phyloP scores from a whole-genome alignment of 768 basidiomycete genomes.

The Kwoniella europaea region DNA sequence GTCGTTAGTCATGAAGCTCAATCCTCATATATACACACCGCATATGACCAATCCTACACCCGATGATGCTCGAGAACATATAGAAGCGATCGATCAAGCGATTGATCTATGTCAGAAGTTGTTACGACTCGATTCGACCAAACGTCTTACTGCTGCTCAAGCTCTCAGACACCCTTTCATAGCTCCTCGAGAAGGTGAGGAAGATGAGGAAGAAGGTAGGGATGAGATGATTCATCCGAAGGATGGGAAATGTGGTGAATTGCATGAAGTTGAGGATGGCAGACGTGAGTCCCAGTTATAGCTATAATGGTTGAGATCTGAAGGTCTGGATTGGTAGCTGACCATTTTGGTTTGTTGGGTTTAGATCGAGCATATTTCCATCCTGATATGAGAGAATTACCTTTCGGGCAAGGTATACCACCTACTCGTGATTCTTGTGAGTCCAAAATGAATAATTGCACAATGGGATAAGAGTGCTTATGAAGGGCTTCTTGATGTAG shows the following conservation, averaged over 20 bases:
- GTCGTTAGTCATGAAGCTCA: constrained; percentile 75
- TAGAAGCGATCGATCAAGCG: constrained; percentile 67
- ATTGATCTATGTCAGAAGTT: constrained; percentile 76
- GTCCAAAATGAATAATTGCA: constrained; percentile 1
- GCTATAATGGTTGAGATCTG: background rate
- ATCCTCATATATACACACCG: constrained; percentile 65
- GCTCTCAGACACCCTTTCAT: constrained; percentile 84
- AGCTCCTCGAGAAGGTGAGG: constrained; percentile 58
- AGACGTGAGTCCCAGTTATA: constrained; percentile 34
- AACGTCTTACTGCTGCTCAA: constrained; percentile 74
- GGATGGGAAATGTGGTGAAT: constrained; percentile 40
- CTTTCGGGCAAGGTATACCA: constrained; percentile 48
- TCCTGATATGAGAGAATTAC: constrained; percentile 29
- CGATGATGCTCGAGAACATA: constrained; percentile 61
- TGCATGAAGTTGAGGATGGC: constrained; percentile 34
- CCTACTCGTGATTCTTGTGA: constrained; percentile 26
- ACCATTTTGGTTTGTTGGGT: background rate
- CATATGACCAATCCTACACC: constrained; percentile 64
- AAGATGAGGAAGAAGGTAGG: constrained; percentile 32
- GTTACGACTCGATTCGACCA: constrained; percentile 77
- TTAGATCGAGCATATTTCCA: constrained; percentile 43
- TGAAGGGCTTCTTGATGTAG: constrained; percentile 17
- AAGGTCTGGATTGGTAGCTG: background rate
- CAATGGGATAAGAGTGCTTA: background rate
- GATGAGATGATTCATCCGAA: constrained; percentile 26